Base-by-base conservation (phyloP, 2,329 filamentous ascomycete genomes). In the Diaporthe aspalathi region DNA sequence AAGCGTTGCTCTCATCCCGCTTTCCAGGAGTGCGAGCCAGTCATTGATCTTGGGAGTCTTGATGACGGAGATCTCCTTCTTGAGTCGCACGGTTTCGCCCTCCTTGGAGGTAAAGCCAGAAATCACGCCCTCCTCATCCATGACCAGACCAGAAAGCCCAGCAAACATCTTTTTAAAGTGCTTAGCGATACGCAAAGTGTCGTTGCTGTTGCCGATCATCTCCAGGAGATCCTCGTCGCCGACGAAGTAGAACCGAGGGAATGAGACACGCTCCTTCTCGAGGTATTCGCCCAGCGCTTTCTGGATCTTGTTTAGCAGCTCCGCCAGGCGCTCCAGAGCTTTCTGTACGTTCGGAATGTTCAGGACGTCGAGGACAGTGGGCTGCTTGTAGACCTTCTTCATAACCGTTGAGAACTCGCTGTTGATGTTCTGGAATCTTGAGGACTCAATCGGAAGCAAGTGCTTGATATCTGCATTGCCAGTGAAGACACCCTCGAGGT, bases 81-180 rank as follows among this genome's bases (percentile, higher is more conserved):
- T 97, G 72, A 99, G 85, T 73, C 88, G 88, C 63, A 99, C 94
- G 73, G 91, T 88, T 82, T 99, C 96, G 67, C 92, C 95, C 82
- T 99, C 97, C 79, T 97, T 98, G 0, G 96, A 99, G 2, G 93
- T 96, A 77, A 98, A 95, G 8, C 94, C 95, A 32, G 92, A 92
- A 74, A 99, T 98, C 73, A 94, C 90, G 32, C 91, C 90, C 76
- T 98, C 93, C 68, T 98, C 94, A 75, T 97, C 94, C 86, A 98
- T 95, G 52, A 95, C 86, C 45, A 99, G 88, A 4, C 96, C 96
- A 5, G 92, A 95, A 60, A 99, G 87, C 73, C 96, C 96, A 74
- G 97, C 96, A 85, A 99, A 99, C 96, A 99, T 99, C 86, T 99
- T 99, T 81, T 97, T 95, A 86, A 99, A 94, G 84, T 99, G 97